Evolutionary conservation across 768 basidiomycete genomes (phyloP).

Genomic region (Psilocybe tampanensis): DNA sequence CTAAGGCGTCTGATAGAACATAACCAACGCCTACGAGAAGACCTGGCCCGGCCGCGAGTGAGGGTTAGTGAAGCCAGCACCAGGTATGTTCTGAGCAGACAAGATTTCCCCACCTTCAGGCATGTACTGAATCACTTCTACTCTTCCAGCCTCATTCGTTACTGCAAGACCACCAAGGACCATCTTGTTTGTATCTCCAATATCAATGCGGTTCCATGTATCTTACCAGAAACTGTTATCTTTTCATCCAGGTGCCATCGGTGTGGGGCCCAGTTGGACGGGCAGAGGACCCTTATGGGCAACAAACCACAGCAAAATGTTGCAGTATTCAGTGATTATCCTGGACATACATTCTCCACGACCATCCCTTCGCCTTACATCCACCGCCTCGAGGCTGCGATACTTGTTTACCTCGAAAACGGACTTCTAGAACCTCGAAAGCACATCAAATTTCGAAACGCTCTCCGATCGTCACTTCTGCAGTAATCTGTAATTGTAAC

Average conservation of each 20-base stretch:
- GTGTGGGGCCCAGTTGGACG: conserved; percentile 97
- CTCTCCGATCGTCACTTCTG: conserved; percentile 14
- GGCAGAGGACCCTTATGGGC: conserved; percentile 91
- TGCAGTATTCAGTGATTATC: conserved; percentile 60
- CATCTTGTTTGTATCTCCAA: conserved; percentile 44
- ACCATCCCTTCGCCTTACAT: neutral
- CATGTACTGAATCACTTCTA: conserved; percentile 10
- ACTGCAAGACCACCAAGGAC: conserved; percentile 94
- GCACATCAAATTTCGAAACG: conserved; percentile 12
- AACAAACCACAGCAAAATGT: conserved; percentile 57
- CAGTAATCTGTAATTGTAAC: conserved; percentile 24
- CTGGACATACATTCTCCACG: conserved; percentile 2
- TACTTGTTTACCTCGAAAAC: conserved; percentile 19
- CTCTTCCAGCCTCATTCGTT: conserved; percentile 78
- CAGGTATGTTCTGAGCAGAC: conserved; percentile 54
- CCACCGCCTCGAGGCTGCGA: conserved; percentile 1
- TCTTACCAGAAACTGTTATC: conserved; percentile 4
- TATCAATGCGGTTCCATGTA: neutral
- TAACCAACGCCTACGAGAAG: conserved; percentile 89
- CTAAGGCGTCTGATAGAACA: conserved; percentile 92
- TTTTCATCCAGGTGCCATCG: conserved; percentile 71
- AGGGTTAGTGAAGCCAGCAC: conserved; percentile 91
- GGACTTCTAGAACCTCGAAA: conserved; percentile 18
- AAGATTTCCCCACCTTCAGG: conserved; percentile 5
- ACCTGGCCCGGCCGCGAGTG: conserved; percentile 85